Evolutionary conservation across 108 stramenopile genomes (phyloP), one percentile per base, ranked within the genome.

Genomic region (Craspedostauros australis): DNA sequence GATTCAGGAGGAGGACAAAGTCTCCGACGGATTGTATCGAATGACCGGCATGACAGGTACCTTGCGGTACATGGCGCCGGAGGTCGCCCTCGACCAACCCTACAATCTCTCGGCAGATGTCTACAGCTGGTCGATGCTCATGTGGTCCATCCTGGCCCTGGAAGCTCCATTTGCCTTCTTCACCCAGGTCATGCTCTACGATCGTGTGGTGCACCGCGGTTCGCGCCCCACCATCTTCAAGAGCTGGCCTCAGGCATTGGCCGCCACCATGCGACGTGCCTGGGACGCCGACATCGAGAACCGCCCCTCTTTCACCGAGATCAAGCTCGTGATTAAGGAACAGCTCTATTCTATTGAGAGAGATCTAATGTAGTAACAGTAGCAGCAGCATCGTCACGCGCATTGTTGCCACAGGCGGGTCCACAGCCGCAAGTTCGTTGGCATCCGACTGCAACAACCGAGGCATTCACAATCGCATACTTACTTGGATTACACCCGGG

Each of bases 91-190:
- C 15, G 64, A 76, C 20, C 25, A 52, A 28, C 84, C 82, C 23
- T 77, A 90, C 76, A 82, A 81, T 54, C 51, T 69, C 18, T 52
- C 39, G 42, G 73, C 80, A 12, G 81, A 84, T 50, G 77, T 82
- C 6, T 82, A 83, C 60, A 79, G 77, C 8, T 86, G 81, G 64
- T 57, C 77, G 24, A 82, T 82, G 70, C 57, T 86, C 20, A 38
- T 81, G 44, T 82, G 80, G 80, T 79, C 72, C 25, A 80, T 86
- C 29, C 60, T 77, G 38, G 75, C 78, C 4, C 38, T 86, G 50
- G 82, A 84, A 48, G 79, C 81, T 16, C 83, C 87, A 21, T 80
- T 84, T 53, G 79, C 68, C 23, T 29, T 74, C 4, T 80, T 73
- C 27, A 54, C 64, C 4, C 32, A 62, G 9, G 34, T 54, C 18